Evolutionary conservation across 257 asterid genomes (phyloP), one percentile per base, ranked within the genome.

Genomic region (Henckelia pumila): DNA sequence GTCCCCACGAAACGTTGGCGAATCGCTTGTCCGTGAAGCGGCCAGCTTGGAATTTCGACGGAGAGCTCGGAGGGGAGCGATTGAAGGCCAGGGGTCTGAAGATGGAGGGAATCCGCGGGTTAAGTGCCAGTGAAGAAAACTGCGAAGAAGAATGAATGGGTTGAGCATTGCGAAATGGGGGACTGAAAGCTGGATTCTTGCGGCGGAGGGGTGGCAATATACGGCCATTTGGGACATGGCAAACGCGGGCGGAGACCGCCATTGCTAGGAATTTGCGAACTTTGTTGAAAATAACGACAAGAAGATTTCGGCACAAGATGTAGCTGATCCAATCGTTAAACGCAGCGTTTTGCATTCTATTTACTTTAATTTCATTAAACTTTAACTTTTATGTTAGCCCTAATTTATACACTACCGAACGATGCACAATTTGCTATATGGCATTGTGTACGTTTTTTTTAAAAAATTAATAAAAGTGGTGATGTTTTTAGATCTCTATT

Each of bases 231-330:
- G 85, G 63, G 78, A 64, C 69, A 37, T 67, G 73, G 80, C 77
- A 69, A 70, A 82, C 33, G 78, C 83, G 77, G 22, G 81, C 65
- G 13, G 87, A 79, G 47, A 84, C 78, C 76, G 84, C 89, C 95
- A 88, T 89, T 61, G 80, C 47, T 60, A 76, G 16, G 58, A 17
- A 50, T 22, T 20, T 4, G 2, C n/a, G 52, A 24, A 17, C 49
- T 37, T 2, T 37, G 17, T 37, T 11, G 49, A 37, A 2, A 37
- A 9, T 10, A 37, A 37, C 49, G 49, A 37, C 17, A 37, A 37
- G 1, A 37, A 11, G 16, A 37, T 9, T 37, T 37, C 10, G 49
- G 49, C 49, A 37, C 49, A 37, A 16, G 49, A 37, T 0, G 49
- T 5, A 37, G 49, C 49, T 37, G 49, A 37, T 37, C 49, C 49